Percentiles rank a stretch among this genome's conserved stretches.
Evolutionary conservation across 257 asterid genomes (phyloP).

Genomic region (Nicotiana benthamiana): DNA sequence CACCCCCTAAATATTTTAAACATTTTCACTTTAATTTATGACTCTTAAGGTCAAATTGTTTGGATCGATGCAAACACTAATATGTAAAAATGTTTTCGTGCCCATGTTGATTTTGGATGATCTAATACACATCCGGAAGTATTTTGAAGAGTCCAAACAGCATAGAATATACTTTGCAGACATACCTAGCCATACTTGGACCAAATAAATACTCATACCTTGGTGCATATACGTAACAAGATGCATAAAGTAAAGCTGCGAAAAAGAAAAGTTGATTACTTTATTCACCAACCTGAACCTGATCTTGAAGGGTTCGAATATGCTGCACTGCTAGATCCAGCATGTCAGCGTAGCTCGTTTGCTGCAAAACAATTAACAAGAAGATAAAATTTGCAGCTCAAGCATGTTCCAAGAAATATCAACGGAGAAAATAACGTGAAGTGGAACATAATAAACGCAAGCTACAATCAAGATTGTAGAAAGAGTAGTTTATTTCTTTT

Average conservation of each 20-base stretch:
- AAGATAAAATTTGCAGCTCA: not conserved
- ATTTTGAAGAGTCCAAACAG: not conserved
- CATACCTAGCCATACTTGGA: too few relatives aligned
- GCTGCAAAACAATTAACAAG: constrained; percentile 38
- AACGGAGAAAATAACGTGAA: not conserved
- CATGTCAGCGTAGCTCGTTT: constrained; percentile 97
- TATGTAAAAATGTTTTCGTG: not conserved
- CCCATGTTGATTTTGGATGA: not conserved
- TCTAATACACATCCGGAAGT: not conserved
- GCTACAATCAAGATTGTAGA: not conserved
- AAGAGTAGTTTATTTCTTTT: not conserved
- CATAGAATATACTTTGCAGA: not conserved
- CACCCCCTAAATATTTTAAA: not conserved
- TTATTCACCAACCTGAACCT: constrained; percentile 55
- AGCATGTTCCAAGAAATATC: not conserved
- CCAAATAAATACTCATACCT: not conserved
- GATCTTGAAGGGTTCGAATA: constrained; percentile 62
- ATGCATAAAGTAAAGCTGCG: not conserved
- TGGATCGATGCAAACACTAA: not conserved
- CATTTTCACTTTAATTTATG: not conserved
- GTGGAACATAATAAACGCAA: not conserved
- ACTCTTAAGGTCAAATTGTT: not conserved
- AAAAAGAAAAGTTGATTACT: not conserved
- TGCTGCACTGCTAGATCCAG: constrained; percentile 92
- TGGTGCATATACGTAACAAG: not conserved